Base-by-base conservation (phyloP, 2,329 filamentous ascomycete species). In the Ophiostoma sp. region DNA sequence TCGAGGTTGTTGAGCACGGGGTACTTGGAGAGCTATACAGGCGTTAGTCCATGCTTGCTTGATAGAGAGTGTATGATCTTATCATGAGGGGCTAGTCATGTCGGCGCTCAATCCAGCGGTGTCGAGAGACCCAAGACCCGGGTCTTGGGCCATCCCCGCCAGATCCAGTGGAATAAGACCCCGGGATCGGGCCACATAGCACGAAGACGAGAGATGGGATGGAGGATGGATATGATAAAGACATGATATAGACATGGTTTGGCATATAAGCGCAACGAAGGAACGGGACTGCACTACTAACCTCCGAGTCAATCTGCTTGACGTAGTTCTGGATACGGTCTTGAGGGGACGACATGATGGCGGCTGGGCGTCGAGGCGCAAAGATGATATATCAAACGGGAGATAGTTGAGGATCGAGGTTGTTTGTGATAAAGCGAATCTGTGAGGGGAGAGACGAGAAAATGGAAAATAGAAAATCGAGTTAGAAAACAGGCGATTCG, bases 1-100 rank as follows among this genome's bases (percentile, higher is more conserved):
- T 96, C 92, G 76, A 95, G 85, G 82, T 94, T 92, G 85, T 88
- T 90, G 78, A 95, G 86, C 76, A 85, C 80, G 75, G 89, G 89
- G 82, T 95, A 95, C 80, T 93, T 94, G 79, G 90, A 91, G 73
- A 95, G 88, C 91, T 95, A 27, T 27, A 27, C 27, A 27, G 27
- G 27, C 2, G 27, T 27, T 27, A 27, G 27, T 27, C 27, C 27
- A 27, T 27, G 49, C 27, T 38, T 49, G 27, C 3, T 38, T 40
- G 55, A 38, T 60, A 60, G 55, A 11, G 18, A 11, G 8, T 55
- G 6, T n/a, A 52, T 52, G 7, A 27, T 7, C 9, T 27, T 2
- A 4, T 27, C n/a, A 11, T 9, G 9, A 9, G 3, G 49, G 9
- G 49, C 18, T 8, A 14, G 18, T n/a, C 27, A 27, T 55, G 49